Evolutionary conservation across 2,329 filamentous ascomycete species (phyloP).

Genomic region (Hymenotorrendiella dingleyae): DNA sequence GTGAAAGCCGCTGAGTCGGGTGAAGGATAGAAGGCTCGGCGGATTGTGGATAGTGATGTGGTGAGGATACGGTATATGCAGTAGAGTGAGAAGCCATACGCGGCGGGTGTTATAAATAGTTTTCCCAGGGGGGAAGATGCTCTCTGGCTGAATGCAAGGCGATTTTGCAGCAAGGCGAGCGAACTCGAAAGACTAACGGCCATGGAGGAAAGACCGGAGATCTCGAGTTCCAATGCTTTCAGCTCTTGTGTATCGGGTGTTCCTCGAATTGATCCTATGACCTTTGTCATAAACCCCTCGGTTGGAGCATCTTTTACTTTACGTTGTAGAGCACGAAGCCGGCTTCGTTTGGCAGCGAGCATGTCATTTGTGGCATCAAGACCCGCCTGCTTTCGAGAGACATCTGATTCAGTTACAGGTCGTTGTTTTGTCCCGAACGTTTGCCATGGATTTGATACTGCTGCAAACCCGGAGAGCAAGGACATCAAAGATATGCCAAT

Average conservation of each 20-base stretch:
- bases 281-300: conserved; percentile 63
- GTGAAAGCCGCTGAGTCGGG: conserved; percentile 33
- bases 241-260: conserved; percentile 54
- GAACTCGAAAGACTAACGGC: conserved; percentile 62
- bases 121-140: conserved; percentile 63
- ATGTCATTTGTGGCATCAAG: conserved; percentile 75
- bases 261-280: conserved; percentile 66
- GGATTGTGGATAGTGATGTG: conserved; percentile 61
- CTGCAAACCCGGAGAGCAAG: conserved; percentile 79
- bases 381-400: conserved; percentile 71
- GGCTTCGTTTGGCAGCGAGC: conserved; percentile 67
- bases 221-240: conserved; percentile 63
- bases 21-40: conserved; percentile 41
- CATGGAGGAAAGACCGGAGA: conserved; percentile 76
- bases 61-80: conserved; percentile 78
- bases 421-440: conserved; percentile 63
- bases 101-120: conserved; percentile 52
- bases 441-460: conserved; percentile 84
- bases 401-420: conserved; percentile 65
- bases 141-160: conserved; percentile 58
- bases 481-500: conserved; percentile 86
- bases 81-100: conserved; percentile 71
- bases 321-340: conserved; percentile 63
- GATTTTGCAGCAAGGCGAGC: conserved; percentile 55
- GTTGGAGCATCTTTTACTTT: conserved; percentile 45